Base-by-base conservation (phyloP, 1,284 basidiomycete species). In the Cutaneotrichosporon dermatis region DNA sequence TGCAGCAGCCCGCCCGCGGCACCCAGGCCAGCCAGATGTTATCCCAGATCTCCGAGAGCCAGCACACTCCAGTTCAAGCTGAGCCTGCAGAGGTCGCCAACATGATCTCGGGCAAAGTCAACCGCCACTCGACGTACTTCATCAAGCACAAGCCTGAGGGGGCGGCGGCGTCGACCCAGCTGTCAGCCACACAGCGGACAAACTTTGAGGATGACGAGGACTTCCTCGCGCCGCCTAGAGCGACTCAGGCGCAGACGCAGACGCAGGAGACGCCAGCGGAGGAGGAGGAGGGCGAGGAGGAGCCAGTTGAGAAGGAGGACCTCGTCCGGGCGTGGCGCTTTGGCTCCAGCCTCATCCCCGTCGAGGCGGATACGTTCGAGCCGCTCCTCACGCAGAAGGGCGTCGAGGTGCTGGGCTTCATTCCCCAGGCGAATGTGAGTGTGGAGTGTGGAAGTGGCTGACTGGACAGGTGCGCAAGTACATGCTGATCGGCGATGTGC, bases 381-480 rank as follows among this genome's bases (percentile, higher is more conserved):
- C 83, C 82, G 57, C 79, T 92, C 36, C 79, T 82, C 4, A 90
- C 91, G 1, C 83, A 80, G 69, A 88, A 87, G 69, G 92, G 92
- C 1, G 87, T 97, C 42, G 91, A 96, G 60, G 85, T 98, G 46
- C 85, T 89, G 63, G 88, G 88, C 0, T 95, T 97, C 79, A 88
- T 94, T 75, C 82, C 81, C 1, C 74, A 74, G 25, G 81, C 82
- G 56, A 84, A 86, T 62, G 90, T 89, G 66, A 60, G 85, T 34
- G 11, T 13, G 4, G 4, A 15, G n/a, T 16, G 4, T 13, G 35
- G 25, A 7, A 39, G 11, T 6, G 13, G 11, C 50, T 51, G 16
- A 51, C 51, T 25, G 25, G 3, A 4, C 49, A 91, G 89, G 85
- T 91, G 74, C 87, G 87, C 51, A 84, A 88, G 43, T 90, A 94